Evolutionary conservation across 306 rosid genomes (phyloP), one percentile per base, ranked within the genome.

Genomic region (Cicer bijugum): DNA sequence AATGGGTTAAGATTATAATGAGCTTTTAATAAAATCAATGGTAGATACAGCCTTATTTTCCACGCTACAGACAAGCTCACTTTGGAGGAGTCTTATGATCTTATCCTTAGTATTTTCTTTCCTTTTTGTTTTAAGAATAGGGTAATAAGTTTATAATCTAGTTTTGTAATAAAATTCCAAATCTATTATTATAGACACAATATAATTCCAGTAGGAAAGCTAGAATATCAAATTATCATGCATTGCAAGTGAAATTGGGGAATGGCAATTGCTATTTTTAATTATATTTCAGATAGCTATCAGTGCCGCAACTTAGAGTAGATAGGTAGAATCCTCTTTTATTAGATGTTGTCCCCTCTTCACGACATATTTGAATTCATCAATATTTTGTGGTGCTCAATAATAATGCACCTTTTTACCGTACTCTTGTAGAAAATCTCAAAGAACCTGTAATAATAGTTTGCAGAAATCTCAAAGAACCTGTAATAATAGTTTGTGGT

Each of bases 1-100:
- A 33, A 60, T 60, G 19, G 11, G 66, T 60, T 60, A 12, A 59
- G 44, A 60, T 37, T 35, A 60, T 35, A 60, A 60, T 60, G 66
- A 2, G 6, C 11, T 60, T 60, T 57, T 28, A 12, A 60, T 33
- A 23, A 35, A 58, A 60, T 33, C 19, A 12, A 12, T 35, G 17
- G 43, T 59, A 12, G 65, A 59, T 59, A 59, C 12, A 59, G 4
- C 43, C 17, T 59, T 60, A 35, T 37, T 58, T 58, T 52, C 28
- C 64, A 23, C 64, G 7, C 28, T 58, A 58, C 16, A 2, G 40
- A 58, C 44, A 60, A 33, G 19, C 44, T 35, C 19, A 60, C 12
- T 12, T 60, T 60, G 44, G 19, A 60, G 66, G 19, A 60, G 12
- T n/a, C 44, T 2, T 6, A 33, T 60, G 35, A 6, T n/a, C 44